Evolutionary conservation across 768 basidiomycete species (phyloP).

Genomic region (Serpula lacrymans): DNA sequence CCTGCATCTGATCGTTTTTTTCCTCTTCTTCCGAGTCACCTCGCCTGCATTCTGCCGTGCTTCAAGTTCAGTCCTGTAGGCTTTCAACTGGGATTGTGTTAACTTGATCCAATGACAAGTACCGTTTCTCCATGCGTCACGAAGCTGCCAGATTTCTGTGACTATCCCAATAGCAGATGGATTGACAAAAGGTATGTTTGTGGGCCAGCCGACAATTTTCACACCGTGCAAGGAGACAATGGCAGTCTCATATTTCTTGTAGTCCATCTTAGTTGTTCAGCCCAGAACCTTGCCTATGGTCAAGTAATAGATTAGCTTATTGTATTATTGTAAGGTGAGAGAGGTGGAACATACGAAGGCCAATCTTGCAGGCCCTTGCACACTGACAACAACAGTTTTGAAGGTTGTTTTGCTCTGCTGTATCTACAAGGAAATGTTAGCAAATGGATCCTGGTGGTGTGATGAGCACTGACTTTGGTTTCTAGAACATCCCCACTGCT

Average conservation of each 20-base stretch:
- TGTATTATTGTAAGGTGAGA: too few relatives aligned
- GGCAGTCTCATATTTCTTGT: slow-evolving; percentile 1
- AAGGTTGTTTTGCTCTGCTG: too few relatives aligned
- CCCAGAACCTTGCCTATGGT: too few relatives aligned
- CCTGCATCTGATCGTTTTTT: slow-evolving; percentile 2
- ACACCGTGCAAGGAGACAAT: slow-evolving; percentile 4
- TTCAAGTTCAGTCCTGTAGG: background rate
- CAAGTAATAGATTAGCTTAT: too few relatives aligned
- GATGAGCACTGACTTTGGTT: slow-evolving; percentile 1
- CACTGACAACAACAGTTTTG: too few relatives aligned
- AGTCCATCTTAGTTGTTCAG: background rate
- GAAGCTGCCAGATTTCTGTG: background rate
- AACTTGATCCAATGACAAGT: slow-evolving; percentile 2
- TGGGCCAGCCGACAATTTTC: slow-evolving; percentile 6
- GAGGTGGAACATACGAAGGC: too few relatives aligned
- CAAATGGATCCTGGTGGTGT: background rate
- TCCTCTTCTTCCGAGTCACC: background rate
- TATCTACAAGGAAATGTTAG: too few relatives aligned
- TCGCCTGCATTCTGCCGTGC: slow-evolving; percentile 1
- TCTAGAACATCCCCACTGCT: slow-evolving; percentile 1
- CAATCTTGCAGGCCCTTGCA: too few relatives aligned
- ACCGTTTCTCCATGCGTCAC: background rate
- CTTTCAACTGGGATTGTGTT: background rate
- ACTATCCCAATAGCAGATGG: background rate
- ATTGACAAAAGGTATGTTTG: slow-evolving; percentile 1